Evolutionary conservation across 2,329 filamentous ascomycete genomes (phyloP), one percentile per base, ranked within the genome.

Genomic region (Thelonectria rubi): DNA sequence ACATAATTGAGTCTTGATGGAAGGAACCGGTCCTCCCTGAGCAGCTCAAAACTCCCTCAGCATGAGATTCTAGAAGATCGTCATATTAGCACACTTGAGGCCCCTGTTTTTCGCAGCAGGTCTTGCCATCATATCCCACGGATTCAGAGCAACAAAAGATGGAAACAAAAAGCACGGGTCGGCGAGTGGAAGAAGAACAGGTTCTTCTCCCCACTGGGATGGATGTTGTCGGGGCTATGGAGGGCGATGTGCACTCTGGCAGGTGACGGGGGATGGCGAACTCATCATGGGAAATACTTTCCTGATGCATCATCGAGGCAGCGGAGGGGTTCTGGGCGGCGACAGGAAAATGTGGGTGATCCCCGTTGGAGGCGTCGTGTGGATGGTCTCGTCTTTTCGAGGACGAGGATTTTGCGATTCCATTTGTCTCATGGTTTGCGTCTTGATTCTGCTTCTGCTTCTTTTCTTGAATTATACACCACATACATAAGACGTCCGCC

Each of bases 1-100:
- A 81, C 80, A 83, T 80, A 78, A 76, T 76, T 69, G 69, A 67
- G 70, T 57, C 66, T 61, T 55, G 52, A 42, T 63, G 67, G 64
- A 62, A 61, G 60, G 55, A 66, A 71, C 65, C 58, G 62, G 62
- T 65, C 63, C 63, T 69, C 62, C 54, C 50, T 59, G 62, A 62
- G 59, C 58, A 61, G 66, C 65, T 69, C 60, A 66, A 64, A 65
- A 64, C 62, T 46, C 58, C 58, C 60, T 64, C 53, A 69, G 58
- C 63, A 60, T 62, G 65, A 69, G 69, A 66, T 52, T 65, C 62
- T 60, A 61, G 61, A 60, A 55, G 60, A 64, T 60, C 54, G 58
- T 65, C 63, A 46, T 52, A 60, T 60, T 61, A 55, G 32, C 60
- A 63, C 57, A 55, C 34, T 60, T 60, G 59, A 62, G 37, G 42